A percentile compares a stretch with the other conserved stretches of the same genome.
These are phyloP conservation scores for Cyclocybe cylindracea DNA, from an alignment of 768 basidiomycete species.

Conservation along the genomic window DNA sequence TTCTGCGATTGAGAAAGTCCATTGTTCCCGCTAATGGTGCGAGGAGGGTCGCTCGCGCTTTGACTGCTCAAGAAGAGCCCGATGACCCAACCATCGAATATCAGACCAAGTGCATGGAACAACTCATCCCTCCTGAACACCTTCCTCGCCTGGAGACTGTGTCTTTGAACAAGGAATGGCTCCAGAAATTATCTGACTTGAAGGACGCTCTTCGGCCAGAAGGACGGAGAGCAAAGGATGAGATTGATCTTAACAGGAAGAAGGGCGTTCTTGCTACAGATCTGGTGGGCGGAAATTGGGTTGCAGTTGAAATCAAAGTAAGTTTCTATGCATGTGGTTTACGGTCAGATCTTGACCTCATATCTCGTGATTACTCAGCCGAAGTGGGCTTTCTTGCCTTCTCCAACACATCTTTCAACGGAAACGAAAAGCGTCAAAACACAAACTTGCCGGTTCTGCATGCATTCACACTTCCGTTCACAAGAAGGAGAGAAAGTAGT, in stretches of 20 bases:
- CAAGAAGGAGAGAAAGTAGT: conserved; percentile 37
- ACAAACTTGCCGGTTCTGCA: conserved; percentile 84
- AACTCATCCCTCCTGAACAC: conserved; percentile 60
- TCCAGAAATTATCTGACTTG: conserved; percentile 47
- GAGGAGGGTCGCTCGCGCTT: not conserved
- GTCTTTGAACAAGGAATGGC: conserved; percentile 54
- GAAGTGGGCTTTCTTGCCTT: conserved; percentile 95
- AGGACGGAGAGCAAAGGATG: conserved; percentile 53
- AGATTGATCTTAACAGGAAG: conserved; percentile 53
- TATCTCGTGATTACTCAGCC: conserved; percentile 53
- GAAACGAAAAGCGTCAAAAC: conserved; percentile 61
- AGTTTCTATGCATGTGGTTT: conserved; percentile 5
- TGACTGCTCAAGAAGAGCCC: conserved; percentile 22
- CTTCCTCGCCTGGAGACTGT: conserved; percentile 62
- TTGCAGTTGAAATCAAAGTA: conserved; percentile 94
- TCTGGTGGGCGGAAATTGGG: conserved; percentile 62
- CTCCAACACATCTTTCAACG: conserved; percentile 56
- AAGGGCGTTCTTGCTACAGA: conserved; percentile 81
- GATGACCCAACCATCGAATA: conserved; percentile 51
- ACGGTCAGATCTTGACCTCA: not conserved
- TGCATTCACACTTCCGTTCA: conserved; percentile 69
- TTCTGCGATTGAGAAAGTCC: conserved; percentile 77
- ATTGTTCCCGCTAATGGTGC: not conserved
- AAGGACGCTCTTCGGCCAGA: conserved; percentile 56
- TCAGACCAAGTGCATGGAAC: conserved; percentile 61